phyloP scores from a whole-genome alignment of 129 eudicot species.

The Mikania micrantha region DNA sequence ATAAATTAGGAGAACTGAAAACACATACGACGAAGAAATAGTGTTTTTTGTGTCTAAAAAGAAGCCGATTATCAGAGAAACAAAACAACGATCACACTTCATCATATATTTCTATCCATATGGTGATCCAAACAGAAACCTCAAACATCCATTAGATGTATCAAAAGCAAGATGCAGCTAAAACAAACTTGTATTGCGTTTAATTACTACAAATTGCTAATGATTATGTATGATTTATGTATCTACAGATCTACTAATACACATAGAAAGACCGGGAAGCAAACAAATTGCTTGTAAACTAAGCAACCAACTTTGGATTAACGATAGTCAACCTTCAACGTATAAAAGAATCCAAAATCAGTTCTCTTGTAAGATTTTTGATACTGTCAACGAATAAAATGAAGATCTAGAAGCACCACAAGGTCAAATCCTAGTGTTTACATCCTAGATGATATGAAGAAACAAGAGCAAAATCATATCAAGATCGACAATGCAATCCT shows the following conservation, averaged over 20 bases:
- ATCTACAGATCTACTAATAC: not conserved
- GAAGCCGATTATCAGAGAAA: not conserved
- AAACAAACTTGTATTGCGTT: not conserved
- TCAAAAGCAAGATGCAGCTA: not conserved
- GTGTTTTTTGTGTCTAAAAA: not conserved
- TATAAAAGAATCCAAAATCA: too few species aligned
- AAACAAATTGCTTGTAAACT: constrained; percentile 9
- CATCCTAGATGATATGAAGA: constrained; percentile 7
- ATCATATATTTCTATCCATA: not conserved
- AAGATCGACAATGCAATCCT: constrained; percentile 24
- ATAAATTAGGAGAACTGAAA: not conserved
- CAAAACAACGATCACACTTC: not conserved
- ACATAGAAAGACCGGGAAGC: constrained; percentile 9
- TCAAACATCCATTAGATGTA: constrained; percentile 4
- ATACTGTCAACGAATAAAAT: constrained; percentile 8
- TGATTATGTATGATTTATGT: not conserved
- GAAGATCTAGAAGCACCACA: constrained; percentile 29
- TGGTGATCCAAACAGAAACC: not conserved
- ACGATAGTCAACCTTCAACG: too few species aligned
- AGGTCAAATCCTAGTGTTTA: not conserved
- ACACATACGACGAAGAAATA: not conserved
- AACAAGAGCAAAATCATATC: not conserved
- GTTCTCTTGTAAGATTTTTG: not conserved
- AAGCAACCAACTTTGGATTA: too few species aligned
- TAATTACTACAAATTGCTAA: constrained; percentile 1